These are phyloP conservation scores for Fomitopsis schrenkii DNA, from an alignment of 1,284 basidiomycete genomes.

Conservation along the genomic window DNA sequence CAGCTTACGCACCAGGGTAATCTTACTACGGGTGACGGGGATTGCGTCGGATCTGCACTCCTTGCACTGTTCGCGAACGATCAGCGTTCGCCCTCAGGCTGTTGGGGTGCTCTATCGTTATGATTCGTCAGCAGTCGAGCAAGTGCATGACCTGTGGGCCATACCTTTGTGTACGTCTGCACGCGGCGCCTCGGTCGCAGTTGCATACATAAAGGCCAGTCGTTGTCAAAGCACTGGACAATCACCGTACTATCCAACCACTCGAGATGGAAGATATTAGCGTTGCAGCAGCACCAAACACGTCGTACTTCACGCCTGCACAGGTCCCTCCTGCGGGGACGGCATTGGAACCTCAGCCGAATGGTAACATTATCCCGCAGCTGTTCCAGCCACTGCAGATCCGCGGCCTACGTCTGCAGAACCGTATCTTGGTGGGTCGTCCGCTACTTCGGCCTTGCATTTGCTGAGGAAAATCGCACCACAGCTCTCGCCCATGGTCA, in stretches of 20 bases:
- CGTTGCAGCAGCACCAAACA: slow-evolving; percentile 17
- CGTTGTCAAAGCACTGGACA: too few relatives aligned
- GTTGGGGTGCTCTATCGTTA: too few relatives aligned
- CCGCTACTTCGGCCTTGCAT: background rate
- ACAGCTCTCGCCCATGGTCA: slow-evolving; percentile 59
- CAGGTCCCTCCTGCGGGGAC: slow-evolving; percentile 48
- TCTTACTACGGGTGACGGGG: too few relatives aligned
- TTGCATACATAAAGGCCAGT: too few relatives aligned
- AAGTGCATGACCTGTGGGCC: too few relatives aligned
- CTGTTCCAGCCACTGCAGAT: slow-evolving; percentile 65
- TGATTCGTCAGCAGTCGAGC: too few relatives aligned
- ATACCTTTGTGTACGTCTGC: too few relatives aligned
- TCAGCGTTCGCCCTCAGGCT: too few relatives aligned
- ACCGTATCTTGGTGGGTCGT: slow-evolving; percentile 50
- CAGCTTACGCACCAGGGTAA: too few relatives aligned
- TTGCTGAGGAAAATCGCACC: background rate
- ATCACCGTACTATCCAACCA: background rate
- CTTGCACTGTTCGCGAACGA: too few relatives aligned
- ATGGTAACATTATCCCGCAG: slow-evolving; percentile 32
- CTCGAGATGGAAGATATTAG: background rate
- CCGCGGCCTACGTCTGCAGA: slow-evolving; percentile 58
- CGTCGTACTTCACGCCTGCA: slow-evolving; percentile 50
- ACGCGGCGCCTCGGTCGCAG: too few relatives aligned
- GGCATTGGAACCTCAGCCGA: slow-evolving; percentile 37
- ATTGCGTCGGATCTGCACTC: too few relatives aligned